Base-by-base conservation (phyloP, 176 grass and related monocot genomes). In the Phoenix roebelenii region DNA sequence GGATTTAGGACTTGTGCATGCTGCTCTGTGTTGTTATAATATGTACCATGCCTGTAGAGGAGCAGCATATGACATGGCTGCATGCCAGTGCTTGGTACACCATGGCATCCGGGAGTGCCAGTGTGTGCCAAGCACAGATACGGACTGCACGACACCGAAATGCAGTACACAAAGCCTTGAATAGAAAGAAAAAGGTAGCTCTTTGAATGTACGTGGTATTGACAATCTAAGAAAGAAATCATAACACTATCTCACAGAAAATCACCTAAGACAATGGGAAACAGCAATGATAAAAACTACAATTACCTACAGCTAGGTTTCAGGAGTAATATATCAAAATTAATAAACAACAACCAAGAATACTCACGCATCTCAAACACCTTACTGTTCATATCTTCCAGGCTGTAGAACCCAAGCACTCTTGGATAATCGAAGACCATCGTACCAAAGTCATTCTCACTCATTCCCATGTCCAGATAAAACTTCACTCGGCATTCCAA, bases 341-440 rank as follows among this genome's bases (percentile, higher is more conserved):
- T 52, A 15, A 20, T 22, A 77, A 25, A 44, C 5, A 75, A 54
- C n/a, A 62, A 68, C 24, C 73, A 48, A 69, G 65, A 71, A 71
- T 65, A 57, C 65, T 68, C 65, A 68, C 52, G 52, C 18, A 72
- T 23, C 57, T 39, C 51, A 82, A 88, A 76, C 83, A 97, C 92
- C 92, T 97, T 97, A 88, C 72, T 91, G 68, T 82, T 84, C 87
- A 91, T 97, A 29, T 97, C 92, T 79, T 97, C 76, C 25, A 88
- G 63, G 67, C 92, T 97, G 19, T 77, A 78, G 76, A 76, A 91
- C 16, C 92, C 87, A 64, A 97, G 72, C 54, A 52, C 87, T 69
- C 65, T 97, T 49, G 92, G 92, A 83, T 88, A 97, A 80, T 97
- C 84, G 57, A 80, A 91, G 51, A 91, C 84, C 87, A 97, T 97